Conservation (phyloP, 1,284 basidiomycete species). For the Sparassis latifolia region DNA sequence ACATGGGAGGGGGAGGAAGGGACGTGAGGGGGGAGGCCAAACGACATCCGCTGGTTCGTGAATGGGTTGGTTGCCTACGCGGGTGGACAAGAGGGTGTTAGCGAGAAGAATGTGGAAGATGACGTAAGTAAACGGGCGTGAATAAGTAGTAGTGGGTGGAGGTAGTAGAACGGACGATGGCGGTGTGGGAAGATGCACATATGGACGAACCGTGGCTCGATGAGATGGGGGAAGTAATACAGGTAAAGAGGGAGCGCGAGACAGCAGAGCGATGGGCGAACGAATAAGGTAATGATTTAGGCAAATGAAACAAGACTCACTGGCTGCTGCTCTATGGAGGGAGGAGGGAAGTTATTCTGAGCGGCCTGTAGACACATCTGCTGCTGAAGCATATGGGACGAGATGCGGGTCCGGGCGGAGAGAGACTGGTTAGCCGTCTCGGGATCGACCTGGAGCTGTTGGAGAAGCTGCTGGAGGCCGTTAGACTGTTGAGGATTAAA, state of each 20-base stretch:
- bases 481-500: conserved; percentile 13
- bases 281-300: conserved; percentile 6
- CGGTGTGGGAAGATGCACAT: conserved; percentile 18
- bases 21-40: too few relatives aligned
- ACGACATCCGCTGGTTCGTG: conserved; percentile 23
- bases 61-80: conserved; percentile 30
- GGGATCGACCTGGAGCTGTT: conserved; percentile 30
- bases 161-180: conserved; percentile 18
- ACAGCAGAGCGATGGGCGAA: conserved; percentile 3
- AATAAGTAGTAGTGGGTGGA: conserved; percentile 8
- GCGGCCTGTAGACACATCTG: conserved; percentile 33
- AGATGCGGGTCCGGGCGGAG: conserved; percentile 36
- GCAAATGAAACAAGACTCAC: neutral
- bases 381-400: conserved; percentile 6
- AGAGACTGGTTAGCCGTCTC: conserved; percentile 35
- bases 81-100: conserved; percentile 27
- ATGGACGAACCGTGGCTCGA: too few relatives aligned
- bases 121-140: conserved; percentile 15
- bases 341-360: too few relatives aligned
- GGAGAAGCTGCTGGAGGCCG: conserved; percentile 29
- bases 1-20: too few relatives aligned
- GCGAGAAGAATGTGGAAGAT: conserved; percentile 18
- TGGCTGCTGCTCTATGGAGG: too few relatives aligned
- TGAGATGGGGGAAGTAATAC: too few relatives aligned
- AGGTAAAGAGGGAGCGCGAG: too few relatives aligned